Base-by-base conservation (phyloP, 352 stramenopile species). In the Peronospora belbahrii region DNA sequence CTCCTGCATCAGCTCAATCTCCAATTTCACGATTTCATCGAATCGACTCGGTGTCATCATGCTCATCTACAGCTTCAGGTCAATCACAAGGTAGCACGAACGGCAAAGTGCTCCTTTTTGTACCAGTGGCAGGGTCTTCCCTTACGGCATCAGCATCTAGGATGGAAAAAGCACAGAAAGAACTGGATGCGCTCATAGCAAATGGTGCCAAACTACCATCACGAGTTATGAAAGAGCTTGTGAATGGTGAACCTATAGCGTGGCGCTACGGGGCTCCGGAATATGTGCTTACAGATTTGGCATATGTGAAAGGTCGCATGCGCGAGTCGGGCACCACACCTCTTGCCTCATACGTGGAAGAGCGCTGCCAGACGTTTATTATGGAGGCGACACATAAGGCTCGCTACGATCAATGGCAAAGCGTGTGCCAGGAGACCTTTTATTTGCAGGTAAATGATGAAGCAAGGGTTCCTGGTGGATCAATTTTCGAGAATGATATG, bases 301-400 rank as follows among this genome's bases (percentile, higher is more conserved):
- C 74, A 25, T 91, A 88, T 44, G 61, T 84, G 11, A 73, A 67
- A 36, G 68, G 76, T 46, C 74, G 74, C 33, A 52, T 51, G 13
- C 74, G 77, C 31, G 69, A 84, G 27, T 54, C 71, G 11, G 73
- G 87, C 2, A 33, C 52, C 9, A 83, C 73, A 22, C 71, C 75
- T 24, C 52, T 89, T 6, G 75, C 81, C 25, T 85, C 73, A 33
- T 84, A 84, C 41, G 58, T 84, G 13, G 80, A 91, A 59, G 67
- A 70, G 39, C 81, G 73, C 41, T 83, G 73, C 25, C 80, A 88
- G 48, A 85, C 73, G 20, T 87, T 92, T 52, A 59, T 83, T 34
- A 82, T 92, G 73, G 80, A 92, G 36, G 74, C 74, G 27, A 86
- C 73, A 1, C 77, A 91, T 58, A 85, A 84, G 51, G 54, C 59